Evolutionary conservation across 2,329 filamentous ascomycete genomes (phyloP), one percentile per base, ranked within the genome.

Genomic region (Arthroderma sp.): DNA sequence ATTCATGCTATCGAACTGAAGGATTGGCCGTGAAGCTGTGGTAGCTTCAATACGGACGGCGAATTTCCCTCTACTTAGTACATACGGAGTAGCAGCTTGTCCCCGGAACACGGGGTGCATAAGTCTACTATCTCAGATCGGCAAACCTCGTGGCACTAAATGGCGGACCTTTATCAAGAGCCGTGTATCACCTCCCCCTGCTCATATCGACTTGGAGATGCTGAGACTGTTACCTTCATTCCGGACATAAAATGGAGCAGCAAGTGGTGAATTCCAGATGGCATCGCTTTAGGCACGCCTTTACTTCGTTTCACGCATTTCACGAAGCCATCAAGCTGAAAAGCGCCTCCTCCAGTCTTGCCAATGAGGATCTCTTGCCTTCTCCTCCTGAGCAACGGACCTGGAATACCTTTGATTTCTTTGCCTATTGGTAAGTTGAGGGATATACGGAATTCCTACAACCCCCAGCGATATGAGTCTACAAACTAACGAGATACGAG

Each of bases 361-460:
- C 49, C 34, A 55, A 55, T 32, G 53, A 55, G 38, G 53, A 55
- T 47, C 45, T 55, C 22, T 43, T 50, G 3, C 53, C 53, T 5
- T 52, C 53, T 1, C 50, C 52, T 10, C 50, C 49, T 4, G 48
- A 51, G 29, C 44, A 47, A 40, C 49, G 51, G 41, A 53, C 51
- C 3, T 55, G 53, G 53, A 53, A 49, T 11, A 36, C 47, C 10
- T 52, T 51, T 47, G 49, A 51, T 43, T 55, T 50, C 44, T 55
- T 55, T 34, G 49, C 52, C 10, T 55, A 55, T 37, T 55, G 53
- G 53, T 53, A 31, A 39, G 34, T 39, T 38, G 22, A n/a, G 6
- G 27, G 9, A 7, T 10, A 28, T 42, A 15, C 4, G 4, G 22
- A 27, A 11, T 2, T 29, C 30, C 29, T 39, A 39, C 27, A 6